Percentiles rank a stretch among this genome's conserved stretches.
phyloP scores from a whole-genome alignment of 176 grass and related monocot genomes.

The Elymus sibiricus region DNA sequence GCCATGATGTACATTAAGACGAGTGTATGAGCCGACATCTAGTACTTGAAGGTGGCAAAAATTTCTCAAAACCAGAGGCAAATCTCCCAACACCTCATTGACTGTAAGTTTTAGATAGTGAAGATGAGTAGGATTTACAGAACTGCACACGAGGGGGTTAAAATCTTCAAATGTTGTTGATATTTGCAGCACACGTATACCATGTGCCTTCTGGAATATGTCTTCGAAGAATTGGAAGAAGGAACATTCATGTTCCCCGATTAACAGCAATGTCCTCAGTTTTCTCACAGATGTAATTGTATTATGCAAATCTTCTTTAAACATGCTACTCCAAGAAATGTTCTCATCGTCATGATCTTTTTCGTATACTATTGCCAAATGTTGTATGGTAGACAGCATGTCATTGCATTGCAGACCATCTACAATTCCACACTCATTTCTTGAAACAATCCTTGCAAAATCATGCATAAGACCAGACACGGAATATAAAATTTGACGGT shows the following conservation, averaged over 20 bases:
- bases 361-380: slow-evolving; percentile 25
- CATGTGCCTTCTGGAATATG: neutral
- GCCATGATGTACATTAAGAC: neutral
- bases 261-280: slow-evolving; percentile 26
- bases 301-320: no score
- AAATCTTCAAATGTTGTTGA: slow-evolving; percentile 6
- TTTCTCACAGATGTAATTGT: neutral
- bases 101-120: neutral
- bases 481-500: neutral
- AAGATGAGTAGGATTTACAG: slow-evolving; percentile 15
- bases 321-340: no score
- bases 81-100: fast-evolving
- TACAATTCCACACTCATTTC: neutral
- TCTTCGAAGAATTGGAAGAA: neutral
- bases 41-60: slow-evolving; percentile 43
- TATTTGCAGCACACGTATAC: slow-evolving; percentile 17
- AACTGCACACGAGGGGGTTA: neutral
- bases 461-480: slow-evolving; percentile 47
- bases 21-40: neutral
- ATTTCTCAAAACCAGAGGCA: neutral
- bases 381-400: neutral
- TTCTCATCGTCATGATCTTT: no score
- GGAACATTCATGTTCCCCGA: neutral
- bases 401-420: neutral
- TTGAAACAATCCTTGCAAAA: slow-evolving; percentile 20